Evolutionary conservation across 2,329 filamentous ascomycete species (phyloP), one percentile per base, ranked within the genome.

Genomic region (Huntiella omanensis): DNA sequence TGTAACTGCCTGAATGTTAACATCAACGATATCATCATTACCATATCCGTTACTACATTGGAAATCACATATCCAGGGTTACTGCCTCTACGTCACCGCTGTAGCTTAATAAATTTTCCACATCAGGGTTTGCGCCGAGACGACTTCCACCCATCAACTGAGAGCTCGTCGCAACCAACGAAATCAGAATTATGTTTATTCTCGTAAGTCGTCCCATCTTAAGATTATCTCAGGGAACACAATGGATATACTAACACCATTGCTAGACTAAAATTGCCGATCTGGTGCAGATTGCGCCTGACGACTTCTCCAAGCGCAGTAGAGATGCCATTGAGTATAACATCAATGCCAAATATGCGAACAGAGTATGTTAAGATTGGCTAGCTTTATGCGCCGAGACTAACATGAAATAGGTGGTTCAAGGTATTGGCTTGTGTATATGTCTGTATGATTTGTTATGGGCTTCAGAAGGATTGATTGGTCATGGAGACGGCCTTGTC

Each of bases 291-390:
- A 92, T 98, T 64, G 72, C 75, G 32, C 91, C 91, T 1, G 75
- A 84, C 56, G 83, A 95, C 59, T 94, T 96, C 58, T 73, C 77
- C 51, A 91, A 91, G 62, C 70, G 76, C 50, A 92, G 83, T 57
- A 73, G 76, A 32, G 73, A 86, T 52, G 85, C 86, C 1, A 84
- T 98, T 52, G 86, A 95, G 63, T 87, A 98, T 65, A 91, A 91
- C 56, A 91, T 98, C 64, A 96, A 98, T 60, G 72, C 78, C 52
- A 98, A 98, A 64, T 98, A 95, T 62, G 78, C 88, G 50, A 95
- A 98, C 65, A 91, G 88, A 63, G 80, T 84, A 46, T 42, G 52
- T 10, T 13, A n/a, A 10, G 1, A 28, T 46, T 13, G 12, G 10
- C 19, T 4, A 15, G 4, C 7, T 4, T 5, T 33, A 42, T 22